Conservation (phyloP, 2,329 filamentous ascomycete species). For the Pseudovirgaria hyperparasitica region DNA sequence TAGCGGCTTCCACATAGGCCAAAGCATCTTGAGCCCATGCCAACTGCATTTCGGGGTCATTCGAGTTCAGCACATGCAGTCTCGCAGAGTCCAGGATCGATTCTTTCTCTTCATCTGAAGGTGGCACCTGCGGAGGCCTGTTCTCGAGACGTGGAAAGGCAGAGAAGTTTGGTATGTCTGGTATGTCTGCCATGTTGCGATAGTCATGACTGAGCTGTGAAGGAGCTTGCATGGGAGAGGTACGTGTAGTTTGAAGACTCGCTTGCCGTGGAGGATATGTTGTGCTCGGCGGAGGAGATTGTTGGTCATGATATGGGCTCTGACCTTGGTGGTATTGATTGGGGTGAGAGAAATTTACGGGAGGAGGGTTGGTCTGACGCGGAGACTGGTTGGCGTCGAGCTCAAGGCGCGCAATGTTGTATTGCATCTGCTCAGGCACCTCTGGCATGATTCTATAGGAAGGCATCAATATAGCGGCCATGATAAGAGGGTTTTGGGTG, state of each 20-base stretch:
- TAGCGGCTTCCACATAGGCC: conserved; percentile 72
- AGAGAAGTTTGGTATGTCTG: conserved; percentile 66
- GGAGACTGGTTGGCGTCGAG: conserved; percentile 51
- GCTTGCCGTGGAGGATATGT: conserved; percentile 24
- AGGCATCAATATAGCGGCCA: conserved; percentile 16
- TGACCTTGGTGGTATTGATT: conserved; percentile 17
- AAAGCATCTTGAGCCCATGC: conserved; percentile 93
- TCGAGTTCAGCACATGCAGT: conserved; percentile 74
- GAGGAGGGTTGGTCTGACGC: conserved; percentile 15
- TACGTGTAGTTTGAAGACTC: conserved; percentile 20
- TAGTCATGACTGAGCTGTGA: conserved; percentile 20
- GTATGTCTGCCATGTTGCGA: conserved; percentile 23
- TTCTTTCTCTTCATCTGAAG: conserved; percentile 89
- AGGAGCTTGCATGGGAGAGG: conserved; percentile 16
- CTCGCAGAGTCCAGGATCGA: conserved; percentile 76
- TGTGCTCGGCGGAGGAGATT: conserved; percentile 18
- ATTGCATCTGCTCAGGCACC: conserved; percentile 92
- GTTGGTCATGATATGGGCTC: conserved; percentile 6
- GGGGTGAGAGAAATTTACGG: conserved; percentile 15
- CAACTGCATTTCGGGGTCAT: conserved; percentile 91
- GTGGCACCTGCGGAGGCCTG: conserved; percentile 75
- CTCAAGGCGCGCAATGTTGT: conserved; percentile 84
- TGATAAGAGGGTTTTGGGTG: conserved; percentile 3
- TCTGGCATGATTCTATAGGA: conserved; percentile 73
- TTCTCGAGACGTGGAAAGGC: conserved; percentile 77